Percentiles rank a stretch among this genome's conserved stretches.
phyloP scores from a whole-genome alignment of 805 yeast species.

The Lipomyces lipofer region DNA sequence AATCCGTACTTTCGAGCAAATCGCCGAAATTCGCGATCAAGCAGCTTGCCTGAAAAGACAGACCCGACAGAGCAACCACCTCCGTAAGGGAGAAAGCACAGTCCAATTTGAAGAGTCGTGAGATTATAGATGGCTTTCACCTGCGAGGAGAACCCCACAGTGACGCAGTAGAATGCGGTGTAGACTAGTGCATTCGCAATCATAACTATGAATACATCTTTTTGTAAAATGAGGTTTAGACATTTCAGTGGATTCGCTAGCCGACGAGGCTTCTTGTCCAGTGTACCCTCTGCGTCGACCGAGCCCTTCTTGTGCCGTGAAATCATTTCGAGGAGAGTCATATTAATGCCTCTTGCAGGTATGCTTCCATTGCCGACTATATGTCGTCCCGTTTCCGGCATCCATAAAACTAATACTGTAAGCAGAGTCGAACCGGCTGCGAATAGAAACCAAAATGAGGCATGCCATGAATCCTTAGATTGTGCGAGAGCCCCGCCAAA shows the following conservation, averaged over 20 bases:
- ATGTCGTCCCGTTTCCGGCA: slow-evolving; percentile 80
- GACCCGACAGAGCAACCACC: slow-evolving; percentile 64
- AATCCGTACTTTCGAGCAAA: slow-evolving; percentile 15
- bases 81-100: slow-evolving; percentile 75
- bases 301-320: background rate
- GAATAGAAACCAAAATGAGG: slow-evolving; percentile 82
- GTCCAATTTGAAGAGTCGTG: slow-evolving; percentile 60
- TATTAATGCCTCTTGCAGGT: slow-evolving; percentile 49
- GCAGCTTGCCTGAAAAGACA: slow-evolving; percentile 53
- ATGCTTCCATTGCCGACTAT: slow-evolving; percentile 67
- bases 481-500: slow-evolving; percentile 68
- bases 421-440: slow-evolving; percentile 60
- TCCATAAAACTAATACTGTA: slow-evolving; percentile 48
- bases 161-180: slow-evolving; percentile 67
- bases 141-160: slow-evolving; percentile 63
- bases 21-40: slow-evolving; percentile 36
- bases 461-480: slow-evolving; percentile 73
- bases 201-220: slow-evolving; percentile 51
- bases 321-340: slow-evolving; percentile 17
- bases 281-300: background rate
- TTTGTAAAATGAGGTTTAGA: slow-evolving; percentile 46
- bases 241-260: slow-evolving; percentile 19
- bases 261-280: background rate
- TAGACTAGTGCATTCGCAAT: slow-evolving; percentile 63
- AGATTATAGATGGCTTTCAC: slow-evolving; percentile 54